These are phyloP conservation scores for Solanum sejunctum DNA, from an alignment of 257 asterid species.

Conservation along the genomic window DNA sequence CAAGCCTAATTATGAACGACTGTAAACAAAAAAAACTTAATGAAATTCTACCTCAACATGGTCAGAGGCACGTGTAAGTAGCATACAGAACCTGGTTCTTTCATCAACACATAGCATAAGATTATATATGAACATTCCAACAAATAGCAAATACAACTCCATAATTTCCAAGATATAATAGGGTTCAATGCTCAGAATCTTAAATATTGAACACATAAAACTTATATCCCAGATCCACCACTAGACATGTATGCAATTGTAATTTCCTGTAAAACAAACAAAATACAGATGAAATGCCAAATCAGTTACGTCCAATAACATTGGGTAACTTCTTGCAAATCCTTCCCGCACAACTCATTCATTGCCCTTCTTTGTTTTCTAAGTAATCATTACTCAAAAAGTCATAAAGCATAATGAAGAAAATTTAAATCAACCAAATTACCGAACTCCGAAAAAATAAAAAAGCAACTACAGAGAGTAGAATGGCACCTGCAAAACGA, in stretches of 20 bases:
- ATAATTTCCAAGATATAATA: background rate
- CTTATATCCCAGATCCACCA: background rate
- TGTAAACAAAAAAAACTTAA: background rate
- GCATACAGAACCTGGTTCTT: background rate
- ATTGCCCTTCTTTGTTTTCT: background rate
- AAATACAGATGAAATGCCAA: background rate
- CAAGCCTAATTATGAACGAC: background rate
- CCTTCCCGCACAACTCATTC: background rate
- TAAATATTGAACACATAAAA: background rate
- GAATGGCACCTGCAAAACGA: conserved; percentile 47
- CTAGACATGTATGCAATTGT: background rate
- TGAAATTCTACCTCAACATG: background rate
- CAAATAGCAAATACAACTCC: too few species aligned
- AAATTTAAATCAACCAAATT: background rate
- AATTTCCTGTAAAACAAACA: background rate
- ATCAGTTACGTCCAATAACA: background rate
- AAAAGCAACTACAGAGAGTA: background rate
- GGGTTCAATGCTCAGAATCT: background rate
- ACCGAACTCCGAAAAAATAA: background rate
- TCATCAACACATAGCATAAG: background rate
- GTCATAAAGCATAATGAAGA: background rate
- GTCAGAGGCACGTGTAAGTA: background rate
- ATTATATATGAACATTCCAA: too few species aligned
- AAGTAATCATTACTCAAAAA: background rate
- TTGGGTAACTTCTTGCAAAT: background rate